Conservation (phyloP, 768 basidiomycete genomes). For the Pleurotus tuoliensis region DNA sequence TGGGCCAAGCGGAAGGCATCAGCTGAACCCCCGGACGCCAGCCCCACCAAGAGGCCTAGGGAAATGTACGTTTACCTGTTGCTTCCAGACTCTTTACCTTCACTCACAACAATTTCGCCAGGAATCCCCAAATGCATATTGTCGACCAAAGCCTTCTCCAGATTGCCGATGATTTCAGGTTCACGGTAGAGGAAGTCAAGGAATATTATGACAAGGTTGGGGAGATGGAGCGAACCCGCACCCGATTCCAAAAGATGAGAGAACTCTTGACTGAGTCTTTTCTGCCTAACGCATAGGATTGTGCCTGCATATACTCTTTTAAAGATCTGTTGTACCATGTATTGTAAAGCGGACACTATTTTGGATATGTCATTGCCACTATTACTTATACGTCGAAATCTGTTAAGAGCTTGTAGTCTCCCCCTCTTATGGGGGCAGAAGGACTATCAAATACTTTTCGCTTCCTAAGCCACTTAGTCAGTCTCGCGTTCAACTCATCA, state of each 20-base stretch:
- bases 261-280: slow-evolving; percentile 39
- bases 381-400: slow-evolving; percentile 50
- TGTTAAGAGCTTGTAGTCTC: slow-evolving; percentile 61
- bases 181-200: slow-evolving; percentile 73
- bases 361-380: no score
- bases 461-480: slow-evolving; percentile 41
- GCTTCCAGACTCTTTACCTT: slow-evolving; percentile 9
- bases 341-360: no score
- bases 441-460: slow-evolving; percentile 78
- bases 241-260: slow-evolving; percentile 67
- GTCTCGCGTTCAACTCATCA: slow-evolving; percentile 2
- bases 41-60: slow-evolving; percentile 41
- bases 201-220: slow-evolving; percentile 74
- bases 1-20: slow-evolving; percentile 64
- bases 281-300: slow-evolving; percentile 20
- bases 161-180: slow-evolving; percentile 67
- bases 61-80: slow-evolving; percentile 26
- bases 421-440: slow-evolving; percentile 70
- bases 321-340: no score
- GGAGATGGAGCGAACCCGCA: slow-evolving; percentile 63
- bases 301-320: no score
- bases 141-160: slow-evolving; percentile 62
- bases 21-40: slow-evolving; percentile 31
- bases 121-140: slow-evolving; percentile 55
- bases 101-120: slow-evolving; percentile 56